A percentile compares a stretch with the other conserved stretches of the same genome.
phyloP scores from a whole-genome alignment of 306 rosid species.

The Vigna reflexopilosa region DNA sequence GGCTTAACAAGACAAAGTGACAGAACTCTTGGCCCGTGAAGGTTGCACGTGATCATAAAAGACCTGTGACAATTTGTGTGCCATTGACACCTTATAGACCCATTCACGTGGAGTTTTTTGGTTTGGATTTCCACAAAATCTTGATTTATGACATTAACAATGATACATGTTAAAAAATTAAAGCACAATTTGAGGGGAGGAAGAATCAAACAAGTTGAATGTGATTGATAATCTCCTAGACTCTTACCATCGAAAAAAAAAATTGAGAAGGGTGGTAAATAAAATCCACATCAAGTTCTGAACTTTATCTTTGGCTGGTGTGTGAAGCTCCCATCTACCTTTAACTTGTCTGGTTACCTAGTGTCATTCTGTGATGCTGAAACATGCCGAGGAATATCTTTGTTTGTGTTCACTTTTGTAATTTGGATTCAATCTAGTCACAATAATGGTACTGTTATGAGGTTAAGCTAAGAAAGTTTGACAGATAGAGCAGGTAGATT shows the following conservation, averaged over 20 bases:
- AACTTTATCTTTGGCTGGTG: background rate
- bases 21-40: conserved; percentile 87
- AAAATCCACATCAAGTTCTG: background rate
- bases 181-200: conserved; percentile 12
- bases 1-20: conserved; percentile 68
- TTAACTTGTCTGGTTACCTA: background rate
- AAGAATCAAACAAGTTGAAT: conserved; percentile 21
- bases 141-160: conserved; percentile 38
- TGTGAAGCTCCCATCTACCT: background rate
- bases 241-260: background rate
- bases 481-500: conserved; percentile 44
- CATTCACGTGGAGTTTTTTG: conserved; percentile 77
- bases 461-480: conserved; percentile 34
- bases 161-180: background rate
- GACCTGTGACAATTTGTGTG: conserved; percentile 90
- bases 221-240: background rate
- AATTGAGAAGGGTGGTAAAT: background rate
- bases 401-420: conserved; percentile 13
- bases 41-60: conserved; percentile 89
- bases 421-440: conserved; percentile 17
- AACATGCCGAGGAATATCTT: conserved; percentile 27
- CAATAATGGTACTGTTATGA: conserved; percentile 1
- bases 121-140: conserved; percentile 55
- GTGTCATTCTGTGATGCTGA: conserved; percentile 5
- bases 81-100: conserved; percentile 80